Percentiles rank a stretch among this genome's conserved stretches.
These are phyloP conservation scores for Aspergillus felis DNA, from an alignment of 2,329 filamentous ascomycete species.

Conservation along the genomic window DNA sequence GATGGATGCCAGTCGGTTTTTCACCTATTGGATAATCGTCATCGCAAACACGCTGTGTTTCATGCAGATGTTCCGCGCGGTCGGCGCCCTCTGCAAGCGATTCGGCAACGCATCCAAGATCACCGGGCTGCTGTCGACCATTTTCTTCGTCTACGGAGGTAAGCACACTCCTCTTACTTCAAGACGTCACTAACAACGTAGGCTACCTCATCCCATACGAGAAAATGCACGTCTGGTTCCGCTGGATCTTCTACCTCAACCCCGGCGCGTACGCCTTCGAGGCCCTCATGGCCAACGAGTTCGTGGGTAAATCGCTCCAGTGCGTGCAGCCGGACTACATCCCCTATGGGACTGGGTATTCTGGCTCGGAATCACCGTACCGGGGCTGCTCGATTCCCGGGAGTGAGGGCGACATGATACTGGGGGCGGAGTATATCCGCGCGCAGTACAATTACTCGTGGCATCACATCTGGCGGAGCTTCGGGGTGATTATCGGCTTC, in stretches of 20 bases:
- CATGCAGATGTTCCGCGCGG: constrained; percentile 48
- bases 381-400: constrained; percentile 31
- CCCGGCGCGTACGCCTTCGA: constrained; percentile 67
- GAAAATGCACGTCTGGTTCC: constrained; percentile 60
- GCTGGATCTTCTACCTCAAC: constrained; percentile 60
- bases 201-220: constrained; percentile 60
- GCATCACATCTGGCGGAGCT: constrained; percentile 64
- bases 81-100: constrained; percentile 45
- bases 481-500: constrained; percentile 70
- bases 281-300: constrained; percentile 65
- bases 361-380: constrained; percentile 15
- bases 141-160: constrained; percentile 51
- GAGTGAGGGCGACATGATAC: constrained; percentile 34
- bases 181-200: neutral
- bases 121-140: constrained; percentile 39
- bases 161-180: neutral
- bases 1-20: constrained; percentile 55
- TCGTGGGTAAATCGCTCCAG: constrained; percentile 51
- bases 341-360: constrained; percentile 43
- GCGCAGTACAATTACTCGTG: constrained; percentile 52
- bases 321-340: constrained; percentile 51
- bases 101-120: constrained; percentile 47
- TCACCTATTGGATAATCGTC: constrained; percentile 55
- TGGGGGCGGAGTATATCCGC: constrained; percentile 52
- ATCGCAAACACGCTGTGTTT: constrained; percentile 46